These are phyloP conservation scores for Trichoderma parareesei DNA, from an alignment of 495 filamentous ascomycete species.

Conservation along the genomic window DNA sequence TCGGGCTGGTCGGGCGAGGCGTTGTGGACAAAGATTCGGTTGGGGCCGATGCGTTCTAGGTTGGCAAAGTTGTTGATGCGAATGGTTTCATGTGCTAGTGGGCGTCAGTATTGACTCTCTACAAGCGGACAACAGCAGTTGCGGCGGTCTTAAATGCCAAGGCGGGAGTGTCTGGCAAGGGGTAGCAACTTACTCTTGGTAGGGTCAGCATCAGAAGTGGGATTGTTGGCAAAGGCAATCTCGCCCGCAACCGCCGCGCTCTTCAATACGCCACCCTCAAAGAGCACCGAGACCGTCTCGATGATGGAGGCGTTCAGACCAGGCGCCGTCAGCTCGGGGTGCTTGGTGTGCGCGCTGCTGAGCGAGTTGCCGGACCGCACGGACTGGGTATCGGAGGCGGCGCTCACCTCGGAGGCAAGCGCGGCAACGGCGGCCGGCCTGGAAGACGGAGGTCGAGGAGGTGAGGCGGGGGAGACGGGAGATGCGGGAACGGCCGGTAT, in stretches of 20 bases:
- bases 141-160: neutral
- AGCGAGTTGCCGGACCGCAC: slow-evolving; percentile 81
- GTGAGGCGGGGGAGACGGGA: slow-evolving; percentile 20
- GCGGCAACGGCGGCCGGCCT: slow-evolving; percentile 35
- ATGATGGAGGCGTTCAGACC: slow-evolving; percentile 88
- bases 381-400: slow-evolving; percentile 77
- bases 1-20: slow-evolving; percentile 59
- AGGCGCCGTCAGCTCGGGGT: slow-evolving; percentile 70
- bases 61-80: slow-evolving; percentile 82
- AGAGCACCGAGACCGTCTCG: slow-evolving; percentile 80
- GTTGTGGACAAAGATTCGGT: slow-evolving; percentile 77
- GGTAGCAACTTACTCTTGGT: slow-evolving; percentile 8
- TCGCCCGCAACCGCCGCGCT: slow-evolving; percentile 78
- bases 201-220: slow-evolving; percentile 34
- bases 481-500: slow-evolving; percentile 13
- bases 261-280: slow-evolving; percentile 63
- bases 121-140: neutral
- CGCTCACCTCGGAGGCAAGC: slow-evolving; percentile 43
- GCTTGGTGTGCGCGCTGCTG: slow-evolving; percentile 54
- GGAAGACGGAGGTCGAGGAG: slow-evolving; percentile 19
- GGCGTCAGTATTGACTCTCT: neutral
- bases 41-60: slow-evolving; percentile 93
- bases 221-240: slow-evolving; percentile 79
- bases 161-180: neutral
- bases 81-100: slow-evolving; percentile 48